phyloP scores from a whole-genome alignment of 768 basidiomycete genomes.

The Auriscalpium orientale region DNA sequence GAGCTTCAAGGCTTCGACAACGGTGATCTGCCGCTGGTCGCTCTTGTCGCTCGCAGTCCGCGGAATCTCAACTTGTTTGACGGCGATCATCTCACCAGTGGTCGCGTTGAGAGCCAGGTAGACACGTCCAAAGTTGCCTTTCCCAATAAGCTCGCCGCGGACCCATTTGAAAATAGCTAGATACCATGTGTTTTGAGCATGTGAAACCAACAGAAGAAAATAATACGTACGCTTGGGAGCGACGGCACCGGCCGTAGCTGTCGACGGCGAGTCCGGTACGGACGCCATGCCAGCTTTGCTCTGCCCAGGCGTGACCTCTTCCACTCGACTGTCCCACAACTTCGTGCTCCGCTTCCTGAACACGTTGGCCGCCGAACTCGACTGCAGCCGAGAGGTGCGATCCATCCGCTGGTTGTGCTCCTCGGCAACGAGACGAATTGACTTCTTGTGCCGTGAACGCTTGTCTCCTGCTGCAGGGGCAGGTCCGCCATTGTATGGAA shows the following conservation, averaged over 20 bases:
- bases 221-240: constrained; percentile 55
- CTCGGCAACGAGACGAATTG: constrained; percentile 86
- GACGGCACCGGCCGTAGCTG: constrained; percentile 25
- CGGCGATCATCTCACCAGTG: constrained; percentile 98
- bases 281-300: constrained; percentile 38
- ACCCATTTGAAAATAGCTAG: constrained; percentile 96
- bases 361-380: constrained; percentile 39
- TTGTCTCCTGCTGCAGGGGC: constrained; percentile 25
- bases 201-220: constrained; percentile 1
- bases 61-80: constrained; percentile 97
- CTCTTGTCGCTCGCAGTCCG: constrained; percentile 86
- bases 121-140: constrained; percentile 93
- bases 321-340: constrained; percentile 88
- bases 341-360: constrained; percentile 84
- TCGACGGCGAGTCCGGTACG: constrained; percentile 51
- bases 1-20: constrained; percentile 87
- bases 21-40: constrained; percentile 73
- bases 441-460: constrained; percentile 69
- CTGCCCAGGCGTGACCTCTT: constrained; percentile 83
- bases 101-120: constrained; percentile 95
- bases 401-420: constrained; percentile 78
- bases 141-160: constrained; percentile 94
- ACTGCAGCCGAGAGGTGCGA: constrained; percentile 54
- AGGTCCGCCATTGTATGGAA: constrained; percentile 12
- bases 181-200: constrained; percentile 1